Base-by-base conservation (phyloP, 257 asterid genomes). In the Solanum clarkiae region DNA sequence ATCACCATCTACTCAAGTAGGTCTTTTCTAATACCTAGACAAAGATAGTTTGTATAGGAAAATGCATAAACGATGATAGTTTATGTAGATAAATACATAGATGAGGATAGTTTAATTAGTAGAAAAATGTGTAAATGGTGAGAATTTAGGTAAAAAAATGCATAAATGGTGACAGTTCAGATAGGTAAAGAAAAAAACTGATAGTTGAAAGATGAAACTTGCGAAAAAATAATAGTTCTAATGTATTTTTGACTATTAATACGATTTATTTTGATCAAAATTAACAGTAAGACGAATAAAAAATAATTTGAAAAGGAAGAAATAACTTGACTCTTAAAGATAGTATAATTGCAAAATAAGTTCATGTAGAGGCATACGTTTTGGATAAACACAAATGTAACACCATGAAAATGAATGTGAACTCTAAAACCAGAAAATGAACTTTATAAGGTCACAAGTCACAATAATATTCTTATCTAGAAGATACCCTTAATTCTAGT, bases 401-500 rank as follows among this genome's bases (percentile, higher is more conserved):
- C 81, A 75, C 62, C 36, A 49, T 75, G 62, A 49, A 75, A 75
- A 75, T 24, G 45, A 75, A 24, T 75, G 82, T 75, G 62, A 75
- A 75, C 62, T 75, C 22, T 24, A 49, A 13, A 11, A 75, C 3
- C n/a, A n/a, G 10, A 42, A 70, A 40, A 40, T 6, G 45, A 24
- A 10, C 16, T 62, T 53, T 15, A 3, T 51, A 20, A 8, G 70
- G 9, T 24, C 70, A 24, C 70, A 63, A 63, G 66, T 59, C 29
- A 59, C 66, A 20, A n/a, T 20, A 36, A 36, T 36, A 36, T 36
- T 69, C 17, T 10, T 79, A 70, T 70, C 79, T 70, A 40, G 53
- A 70, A 70, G 53, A 70, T 14, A 70, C 53, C 15, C 53, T 70
- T 40, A 68, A 69, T 36, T 7, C 51, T 8, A 17, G 0, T 9